Conservation (phyloP, 2,329 filamentous ascomycete species). For the Alternaria brassicicola region DNA sequence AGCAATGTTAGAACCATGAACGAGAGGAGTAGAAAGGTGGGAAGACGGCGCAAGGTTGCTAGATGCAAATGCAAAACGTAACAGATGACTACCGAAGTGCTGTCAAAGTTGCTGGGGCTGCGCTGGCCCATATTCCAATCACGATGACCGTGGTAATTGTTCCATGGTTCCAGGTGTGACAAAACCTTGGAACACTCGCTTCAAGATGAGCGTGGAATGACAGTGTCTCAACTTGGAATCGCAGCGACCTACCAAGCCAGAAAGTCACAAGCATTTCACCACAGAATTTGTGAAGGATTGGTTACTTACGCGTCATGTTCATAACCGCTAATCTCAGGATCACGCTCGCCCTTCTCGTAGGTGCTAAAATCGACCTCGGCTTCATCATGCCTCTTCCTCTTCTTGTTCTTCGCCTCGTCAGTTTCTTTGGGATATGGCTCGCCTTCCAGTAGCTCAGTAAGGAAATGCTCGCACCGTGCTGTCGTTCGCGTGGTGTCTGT, state of each 20-base stretch:
- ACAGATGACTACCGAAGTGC: not conserved
- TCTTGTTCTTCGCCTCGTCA: constrained; percentile 35
- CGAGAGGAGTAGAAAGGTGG: not conserved
- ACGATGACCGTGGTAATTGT: not conserved
- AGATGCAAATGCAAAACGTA: not conserved
- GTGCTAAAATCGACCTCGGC: constrained; percentile 28
- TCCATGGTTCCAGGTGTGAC: constrained; percentile 5
- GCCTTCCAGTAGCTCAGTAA: constrained; percentile 39
- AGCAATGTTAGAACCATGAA: constrained; percentile 15
- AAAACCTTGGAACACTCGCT: not conserved
- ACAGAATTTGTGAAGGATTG: not conserved
- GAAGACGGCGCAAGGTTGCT: not conserved
- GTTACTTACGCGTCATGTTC: constrained; percentile 39
- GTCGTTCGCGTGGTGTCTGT: constrained; percentile 30
- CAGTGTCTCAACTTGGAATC: not conserved
- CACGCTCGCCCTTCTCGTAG: constrained; percentile 31
- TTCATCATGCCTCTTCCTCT: constrained; percentile 38
- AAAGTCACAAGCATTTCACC: not conserved
- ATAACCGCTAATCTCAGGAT: constrained; percentile 20
- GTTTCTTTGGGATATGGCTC: constrained; percentile 44
- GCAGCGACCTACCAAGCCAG: not conserved
- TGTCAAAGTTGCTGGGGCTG: not conserved
- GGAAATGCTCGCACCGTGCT: constrained; percentile 34
- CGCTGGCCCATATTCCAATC: not conserved
- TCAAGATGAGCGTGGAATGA: constrained; percentile 7